Percentiles rank a stretch among this genome's conserved stretches.
Conservation (phyloP, 2,329 filamentous ascomycete species). For the Septoria linicola region DNA sequence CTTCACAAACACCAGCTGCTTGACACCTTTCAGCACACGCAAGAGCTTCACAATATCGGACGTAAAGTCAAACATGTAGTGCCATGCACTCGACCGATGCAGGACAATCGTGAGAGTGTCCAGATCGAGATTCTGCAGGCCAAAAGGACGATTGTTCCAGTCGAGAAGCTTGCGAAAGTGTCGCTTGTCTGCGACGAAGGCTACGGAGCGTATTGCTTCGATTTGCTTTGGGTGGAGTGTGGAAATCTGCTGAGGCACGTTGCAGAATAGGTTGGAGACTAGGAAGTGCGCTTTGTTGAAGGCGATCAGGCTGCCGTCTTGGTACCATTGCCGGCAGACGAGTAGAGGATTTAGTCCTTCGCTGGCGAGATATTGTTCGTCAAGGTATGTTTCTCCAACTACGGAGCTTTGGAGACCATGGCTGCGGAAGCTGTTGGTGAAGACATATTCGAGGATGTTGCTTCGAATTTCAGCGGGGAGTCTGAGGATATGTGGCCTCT, state of each 20-base stretch:
- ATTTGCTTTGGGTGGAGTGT: constrained; percentile 34
- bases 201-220: constrained; percentile 36
- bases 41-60: constrained; percentile 37
- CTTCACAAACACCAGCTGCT: constrained; percentile 38
- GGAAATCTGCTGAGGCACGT: constrained; percentile 32
- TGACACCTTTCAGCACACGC: constrained; percentile 38
- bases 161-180: constrained; percentile 36
- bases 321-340: constrained; percentile 41
- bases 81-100: constrained; percentile 35
- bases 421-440: constrained; percentile 20
- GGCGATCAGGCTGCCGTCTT: constrained; percentile 40
- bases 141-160: constrained; percentile 39
- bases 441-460: constrained; percentile 38
- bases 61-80: constrained; percentile 40
- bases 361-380: constrained; percentile 35
- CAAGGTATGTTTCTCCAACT: constrained; percentile 26
- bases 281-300: constrained; percentile 40
- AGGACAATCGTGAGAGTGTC: constrained; percentile 39
- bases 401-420: constrained; percentile 21
- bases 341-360: constrained; percentile 37
- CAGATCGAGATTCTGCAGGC: constrained; percentile 33
- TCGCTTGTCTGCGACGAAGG: constrained; percentile 34
- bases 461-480: constrained; percentile 42
- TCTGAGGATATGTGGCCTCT: constrained; percentile 18
- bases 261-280: constrained; percentile 37